phyloP scores from a whole-genome alignment of 371 early-diverging fungal species.

The Zancudomyces culisetae region DNA sequence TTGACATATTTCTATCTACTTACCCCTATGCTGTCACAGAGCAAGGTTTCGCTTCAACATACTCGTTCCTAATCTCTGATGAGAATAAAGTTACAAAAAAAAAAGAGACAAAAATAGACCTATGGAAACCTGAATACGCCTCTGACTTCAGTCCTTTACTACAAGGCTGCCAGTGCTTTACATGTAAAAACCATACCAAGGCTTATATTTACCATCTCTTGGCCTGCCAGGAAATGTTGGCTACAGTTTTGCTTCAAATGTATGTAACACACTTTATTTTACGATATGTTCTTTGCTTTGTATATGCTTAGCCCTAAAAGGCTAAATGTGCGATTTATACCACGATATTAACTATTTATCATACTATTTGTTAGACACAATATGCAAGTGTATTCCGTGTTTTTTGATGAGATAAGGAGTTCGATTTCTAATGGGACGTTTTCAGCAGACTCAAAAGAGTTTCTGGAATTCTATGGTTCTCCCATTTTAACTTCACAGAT shows the following conservation, averaged over 20 bases:
- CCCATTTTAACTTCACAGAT: background rate
- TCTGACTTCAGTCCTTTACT: conserved; percentile 37
- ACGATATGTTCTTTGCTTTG: too few relatives aligned
- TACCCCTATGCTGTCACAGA: conserved; percentile 35
- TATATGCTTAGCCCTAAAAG: background rate
- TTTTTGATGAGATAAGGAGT: conserved; percentile 37
- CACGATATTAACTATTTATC: background rate
- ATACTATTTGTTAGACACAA: conserved; percentile 30
- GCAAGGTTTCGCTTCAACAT: conserved; percentile 31
- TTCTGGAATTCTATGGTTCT: conserved; percentile 24
- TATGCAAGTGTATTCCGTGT: conserved; percentile 35
- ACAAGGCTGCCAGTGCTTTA: conserved; percentile 36
- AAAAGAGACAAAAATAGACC: conserved; percentile 4
- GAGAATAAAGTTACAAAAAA: background rate
- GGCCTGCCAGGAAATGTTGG: conserved; percentile 60
- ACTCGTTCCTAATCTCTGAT: conserved; percentile 5
- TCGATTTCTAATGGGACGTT: conserved; percentile 35
- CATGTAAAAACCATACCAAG: conserved; percentile 45
- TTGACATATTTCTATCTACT: conserved; percentile 53
- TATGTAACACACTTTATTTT: background rate
- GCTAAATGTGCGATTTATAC: background rate
- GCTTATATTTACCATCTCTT: conserved; percentile 60
- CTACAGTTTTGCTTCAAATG: conserved; percentile 47
- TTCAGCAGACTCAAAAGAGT: conserved; percentile 23
- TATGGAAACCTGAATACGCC: conserved; percentile 19